Percentiles rank a stretch among this genome's conserved stretches.
Conservation (phyloP, 768 basidiomycete genomes). For the Erythrobasidium yunnanense region DNA sequence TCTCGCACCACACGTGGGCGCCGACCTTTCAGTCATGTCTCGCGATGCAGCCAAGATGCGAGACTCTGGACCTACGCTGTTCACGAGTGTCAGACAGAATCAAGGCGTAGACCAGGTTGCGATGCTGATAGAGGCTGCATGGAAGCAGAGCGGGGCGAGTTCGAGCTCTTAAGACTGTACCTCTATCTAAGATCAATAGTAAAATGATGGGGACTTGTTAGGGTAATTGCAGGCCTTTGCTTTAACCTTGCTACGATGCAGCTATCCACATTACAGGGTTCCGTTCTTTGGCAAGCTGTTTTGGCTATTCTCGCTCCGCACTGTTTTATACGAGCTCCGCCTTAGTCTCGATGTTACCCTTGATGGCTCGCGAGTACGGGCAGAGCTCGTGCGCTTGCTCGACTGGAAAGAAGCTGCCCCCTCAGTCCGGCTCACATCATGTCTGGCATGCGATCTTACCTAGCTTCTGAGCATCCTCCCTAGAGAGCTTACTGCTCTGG, state of each 20-base stretch:
- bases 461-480: slow-evolving; percentile 30
- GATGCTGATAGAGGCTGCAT: slow-evolving; percentile 72
- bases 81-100: slow-evolving; percentile 67
- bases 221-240: too few species aligned
- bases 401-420: neutral
- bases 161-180: too few species aligned
- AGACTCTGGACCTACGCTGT: slow-evolving; percentile 84
- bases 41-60: slow-evolving; percentile 85
- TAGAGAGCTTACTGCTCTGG: slow-evolving; percentile 25
- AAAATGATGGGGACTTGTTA: too few species aligned
- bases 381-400: slow-evolving; percentile 33
- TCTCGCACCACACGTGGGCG: slow-evolving; percentile 80
- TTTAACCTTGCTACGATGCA: too few species aligned
- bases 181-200: too few species aligned
- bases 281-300: too few species aligned
- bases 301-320: too few species aligned
- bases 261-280: too few species aligned
- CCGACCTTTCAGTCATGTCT: slow-evolving; percentile 81
- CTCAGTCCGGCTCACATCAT: neutral
- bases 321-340: slow-evolving; percentile 17
- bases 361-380: slow-evolving; percentile 34
- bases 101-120: slow-evolving; percentile 72
- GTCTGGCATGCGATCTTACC: neutral
- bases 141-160: slow-evolving; percentile 52
- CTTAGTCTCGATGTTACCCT: slow-evolving; percentile 32